Evolutionary conservation across 1,139 yeast genomes (phyloP), one percentile per base, ranked within the genome.

Genomic region (Suhomyces maxii): DNA sequence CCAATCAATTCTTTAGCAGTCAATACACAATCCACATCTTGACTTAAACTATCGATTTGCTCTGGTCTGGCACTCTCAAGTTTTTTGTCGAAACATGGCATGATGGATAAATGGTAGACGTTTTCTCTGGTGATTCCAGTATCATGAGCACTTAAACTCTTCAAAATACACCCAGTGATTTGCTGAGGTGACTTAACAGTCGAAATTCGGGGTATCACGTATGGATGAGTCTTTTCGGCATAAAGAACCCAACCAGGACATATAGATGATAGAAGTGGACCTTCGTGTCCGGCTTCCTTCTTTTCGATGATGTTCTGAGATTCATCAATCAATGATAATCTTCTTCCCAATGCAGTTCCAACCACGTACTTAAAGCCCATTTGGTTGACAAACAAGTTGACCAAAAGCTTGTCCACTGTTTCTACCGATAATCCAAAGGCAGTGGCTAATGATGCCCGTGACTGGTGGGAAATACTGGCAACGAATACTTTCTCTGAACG

Each of bases 201-300:
- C 23, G 86, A 74, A 44, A 86, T 51, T 51, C 70, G 48, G 0
- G 91, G 86, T 26, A 90, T 69, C 18, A 93, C 72, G 51, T 87
- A 84, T 0, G 96, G 95, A 64, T 93, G 97, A 0, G 97, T 91
- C 71, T 93, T 93, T 60, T 93, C 99, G 0, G 93, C 96, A 59
- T 93, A 93, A 34, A 95, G 75, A 0, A 95, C 95, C 91, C 97
- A 93, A 0, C 99, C 99, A 0, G 99, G 99, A 64, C 98, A 93
- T 2, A 87, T 77, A 6, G 89, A 75, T 54, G 89, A 72, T 56
- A 84, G 59, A 13, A 79, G 48, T 32, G 89, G 90, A 11, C 73
- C 71, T 9, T 51, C 50, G 9, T 30, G 49, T 34, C 39, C 44
- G 4, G 44, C 14, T 26, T 46, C 54, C 47, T 59, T 61, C 48